phyloP scores from a whole-genome alignment of 1,284 basidiomycete genomes.

The Apiotrichum porosum region DNA sequence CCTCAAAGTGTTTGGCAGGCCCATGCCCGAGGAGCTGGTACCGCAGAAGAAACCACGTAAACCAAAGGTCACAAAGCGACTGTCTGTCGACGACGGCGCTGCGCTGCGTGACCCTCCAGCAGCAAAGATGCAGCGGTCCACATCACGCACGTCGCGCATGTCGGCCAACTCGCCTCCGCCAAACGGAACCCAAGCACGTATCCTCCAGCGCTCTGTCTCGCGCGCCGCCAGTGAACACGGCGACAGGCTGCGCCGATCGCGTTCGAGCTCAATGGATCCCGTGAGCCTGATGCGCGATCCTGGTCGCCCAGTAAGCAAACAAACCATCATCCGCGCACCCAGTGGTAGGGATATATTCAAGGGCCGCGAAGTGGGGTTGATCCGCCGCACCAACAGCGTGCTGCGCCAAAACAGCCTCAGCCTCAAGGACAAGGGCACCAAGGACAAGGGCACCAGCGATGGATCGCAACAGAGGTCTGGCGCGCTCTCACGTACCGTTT shows the following conservation, averaged over 20 bases:
- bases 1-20: conserved; percentile 35
- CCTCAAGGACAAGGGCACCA: not conserved
- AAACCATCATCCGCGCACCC: conserved; percentile 19
- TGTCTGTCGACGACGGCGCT: conserved; percentile 4
- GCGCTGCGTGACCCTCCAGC: not conserved
- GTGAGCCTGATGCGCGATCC: no score
- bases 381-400: conserved; percentile 9
- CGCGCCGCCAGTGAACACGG: not conserved
- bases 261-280: not conserved
- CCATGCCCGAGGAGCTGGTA: conserved; percentile 26
- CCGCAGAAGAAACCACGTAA: conserved; percentile 35
- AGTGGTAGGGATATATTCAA: conserved; percentile 39
- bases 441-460: not conserved
- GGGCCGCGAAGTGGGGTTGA: conserved; percentile 7
- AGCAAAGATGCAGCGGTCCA: not conserved
- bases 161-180: not conserved
- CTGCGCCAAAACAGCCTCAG: conserved; percentile 13
- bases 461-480: no score
- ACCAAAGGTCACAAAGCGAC: conserved; percentile 29
- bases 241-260: not conserved
- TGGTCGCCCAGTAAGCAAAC: no score
- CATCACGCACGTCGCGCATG: not conserved
- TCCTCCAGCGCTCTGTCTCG: not conserved
- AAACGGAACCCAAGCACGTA: no score
- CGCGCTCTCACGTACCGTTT: no score